Conservation (phyloP, 257 asterid species). For the Capsicum chinense region DNA sequence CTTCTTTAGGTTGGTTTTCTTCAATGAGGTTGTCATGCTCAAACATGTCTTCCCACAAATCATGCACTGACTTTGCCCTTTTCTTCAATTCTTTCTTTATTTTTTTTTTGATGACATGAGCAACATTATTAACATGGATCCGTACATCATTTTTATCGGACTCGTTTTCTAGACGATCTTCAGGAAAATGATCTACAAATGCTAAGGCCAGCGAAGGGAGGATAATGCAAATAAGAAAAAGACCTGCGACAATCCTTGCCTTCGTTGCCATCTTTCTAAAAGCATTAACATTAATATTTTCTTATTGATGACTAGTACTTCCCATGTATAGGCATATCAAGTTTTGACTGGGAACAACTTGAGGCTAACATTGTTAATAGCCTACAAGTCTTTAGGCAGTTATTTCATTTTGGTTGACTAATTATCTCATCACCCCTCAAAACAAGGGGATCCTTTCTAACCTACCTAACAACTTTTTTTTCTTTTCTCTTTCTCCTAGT, state of each 20-base stretch:
- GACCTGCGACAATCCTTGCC: slow-evolving; percentile 42
- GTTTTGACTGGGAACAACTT: slow-evolving; percentile 24
- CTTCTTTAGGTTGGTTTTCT: not conserved
- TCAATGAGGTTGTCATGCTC: not conserved
- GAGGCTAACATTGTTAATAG: not conserved
- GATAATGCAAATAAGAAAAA: slow-evolving; percentile 43
- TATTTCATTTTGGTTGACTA: slow-evolving; percentile 25
- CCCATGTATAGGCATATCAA: slow-evolving; percentile 26
- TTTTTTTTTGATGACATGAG: not conserved
- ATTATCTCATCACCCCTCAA: slow-evolving; percentile 19
- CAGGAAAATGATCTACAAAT: not conserved
- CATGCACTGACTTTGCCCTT: not conserved
- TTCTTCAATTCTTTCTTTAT: not conserved
- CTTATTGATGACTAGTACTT: slow-evolving; percentile 12
- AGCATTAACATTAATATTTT: not conserved
- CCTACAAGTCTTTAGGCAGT: not conserved
- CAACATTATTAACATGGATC: not conserved
- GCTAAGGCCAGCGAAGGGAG: slow-evolving; percentile 53
- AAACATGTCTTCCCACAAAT: not conserved
- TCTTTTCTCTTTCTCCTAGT: not conserved
- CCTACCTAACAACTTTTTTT: not conserved
- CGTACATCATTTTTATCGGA: slow-evolving; percentile 5
- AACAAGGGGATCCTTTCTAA: not conserved
- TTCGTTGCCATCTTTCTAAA: slow-evolving; percentile 42
- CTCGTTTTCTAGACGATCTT: not conserved